Base-by-base conservation (phyloP, 1,139 yeast species). In the Taiozyma onychis region DNA sequence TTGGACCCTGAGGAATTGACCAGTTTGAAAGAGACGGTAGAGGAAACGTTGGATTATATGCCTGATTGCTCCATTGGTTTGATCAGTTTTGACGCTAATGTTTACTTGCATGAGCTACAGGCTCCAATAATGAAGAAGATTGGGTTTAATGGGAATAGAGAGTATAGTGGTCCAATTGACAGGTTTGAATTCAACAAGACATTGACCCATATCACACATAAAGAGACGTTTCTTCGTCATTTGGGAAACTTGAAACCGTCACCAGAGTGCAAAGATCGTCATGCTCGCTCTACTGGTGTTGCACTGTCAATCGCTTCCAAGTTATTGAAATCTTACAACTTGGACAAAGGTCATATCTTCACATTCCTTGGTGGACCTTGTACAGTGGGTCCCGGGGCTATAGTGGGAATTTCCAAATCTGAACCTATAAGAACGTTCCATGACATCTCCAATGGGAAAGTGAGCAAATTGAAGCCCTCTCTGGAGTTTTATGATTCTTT, bases 401-500 rank as follows among this genome's bases (percentile, higher is more conserved):
- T 80, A 60, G 86, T 80, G 39, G 78, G 81, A 18, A 69, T 72
- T 41, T 77, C 78, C 56, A 75, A 81, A 63, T 77, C 77, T 58
- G 83, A 80, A 58, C 83, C 85, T 47, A 80, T 83, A 53, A 74
- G 88, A 70, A 79, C 85, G 2, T 87, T 82, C 66, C 75, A 78
- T 45, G 87, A 81, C 65, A 77, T 81, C 54, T 78, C 74, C 58
- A 75, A 74, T 57, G 80, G 76, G 54, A 74, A 76, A 45, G 82
- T 85, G 39, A 77, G 77, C 61, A 83, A 78, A 63, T 77, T 76
- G 62, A 78, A 80, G 55, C 75, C 77, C 57, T 81, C 87, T 2
- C 72, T 68, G 49, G 74, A 77, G 55, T 81, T 78, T 58, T 82
- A 81, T 63, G 80, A 77, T 53, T 64, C 73, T 26, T 58, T 81